Evolutionary conservation across 2,329 filamentous ascomycete genomes (phyloP).

Genomic region (Dactylellina parvicollis): DNA sequence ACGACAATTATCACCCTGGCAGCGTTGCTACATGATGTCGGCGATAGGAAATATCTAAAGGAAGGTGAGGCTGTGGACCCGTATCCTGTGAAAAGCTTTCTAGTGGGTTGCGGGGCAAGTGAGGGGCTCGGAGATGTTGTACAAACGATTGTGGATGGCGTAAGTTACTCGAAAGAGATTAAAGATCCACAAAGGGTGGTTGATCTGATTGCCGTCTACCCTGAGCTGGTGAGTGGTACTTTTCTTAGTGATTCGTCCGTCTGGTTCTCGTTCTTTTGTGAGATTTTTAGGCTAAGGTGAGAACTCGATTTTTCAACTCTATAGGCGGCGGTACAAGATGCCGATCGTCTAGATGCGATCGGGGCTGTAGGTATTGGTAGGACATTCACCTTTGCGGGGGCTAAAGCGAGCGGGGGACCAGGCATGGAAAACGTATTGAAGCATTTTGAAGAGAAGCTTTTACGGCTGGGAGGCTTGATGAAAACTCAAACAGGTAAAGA

Average conservation of each 20-base stretch:
- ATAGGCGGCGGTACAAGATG: constrained; percentile 83
- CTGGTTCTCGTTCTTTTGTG: too few species aligned
- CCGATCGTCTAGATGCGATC: constrained; percentile 89
- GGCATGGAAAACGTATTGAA: constrained; percentile 73
- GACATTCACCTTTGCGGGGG: constrained; percentile 79
- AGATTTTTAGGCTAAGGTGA: background rate
- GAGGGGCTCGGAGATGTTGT: constrained; percentile 71
- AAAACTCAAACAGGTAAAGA: constrained; percentile 67
- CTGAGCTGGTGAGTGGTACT: constrained; percentile 68
- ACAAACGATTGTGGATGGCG: constrained; percentile 76
- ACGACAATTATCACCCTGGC: constrained; percentile 71
- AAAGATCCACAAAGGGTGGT: constrained; percentile 71
- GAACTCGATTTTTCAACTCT: background rate
- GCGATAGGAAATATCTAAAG: constrained; percentile 79
- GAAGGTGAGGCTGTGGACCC: constrained; percentile 62
- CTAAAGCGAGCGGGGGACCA: constrained; percentile 63
- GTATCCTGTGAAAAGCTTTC: constrained; percentile 68
- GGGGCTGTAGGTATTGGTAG: constrained; percentile 85
- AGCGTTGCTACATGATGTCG: constrained; percentile 86
- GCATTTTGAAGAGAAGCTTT: constrained; percentile 81
- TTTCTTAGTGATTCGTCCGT: too few species aligned
- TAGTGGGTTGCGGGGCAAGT: constrained; percentile 69
- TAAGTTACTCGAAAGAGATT: constrained; percentile 80
- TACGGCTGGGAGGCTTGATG: constrained; percentile 71
- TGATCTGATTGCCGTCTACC: constrained; percentile 72